phyloP scores from a whole-genome alignment of 495 filamentous ascomycete species.

The Mytilinidion resinicola region DNA sequence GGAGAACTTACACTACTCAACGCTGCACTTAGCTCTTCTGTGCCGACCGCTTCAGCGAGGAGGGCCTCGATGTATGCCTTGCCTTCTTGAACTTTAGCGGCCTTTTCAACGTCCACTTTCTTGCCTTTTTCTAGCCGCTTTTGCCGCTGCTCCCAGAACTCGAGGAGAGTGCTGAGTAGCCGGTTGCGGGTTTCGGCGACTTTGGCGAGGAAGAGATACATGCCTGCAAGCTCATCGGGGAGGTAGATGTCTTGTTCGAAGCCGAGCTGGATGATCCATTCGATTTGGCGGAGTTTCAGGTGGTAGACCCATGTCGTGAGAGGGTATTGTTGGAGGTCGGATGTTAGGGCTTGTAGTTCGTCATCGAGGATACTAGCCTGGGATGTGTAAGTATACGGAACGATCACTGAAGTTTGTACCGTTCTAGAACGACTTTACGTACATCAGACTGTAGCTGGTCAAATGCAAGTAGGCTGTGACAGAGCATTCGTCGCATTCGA shows the following conservation, averaged over 20 bases:
- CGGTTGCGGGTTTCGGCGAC: conserved; percentile 15
- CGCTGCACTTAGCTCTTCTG: conserved; percentile 64
- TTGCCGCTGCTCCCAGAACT: conserved; percentile 2
- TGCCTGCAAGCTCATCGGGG: conserved; percentile 74
- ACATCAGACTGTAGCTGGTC: conserved; percentile 78
- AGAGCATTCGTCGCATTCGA: conserved; percentile 74
- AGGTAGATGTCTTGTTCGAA: conserved; percentile 91
- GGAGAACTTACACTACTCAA: conserved; percentile 44
- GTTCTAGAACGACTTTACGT: conserved; percentile 8
- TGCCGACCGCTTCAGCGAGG: conserved; percentile 58
- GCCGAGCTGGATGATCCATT: conserved; percentile 85
- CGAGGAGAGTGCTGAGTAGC: neutral
- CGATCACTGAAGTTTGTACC: neutral
- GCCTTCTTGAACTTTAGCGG: conserved; percentile 37
- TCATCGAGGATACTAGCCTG: conserved; percentile 70
- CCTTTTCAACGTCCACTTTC: neutral
- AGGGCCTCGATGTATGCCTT: conserved; percentile 43
- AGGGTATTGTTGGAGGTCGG: conserved; percentile 52
- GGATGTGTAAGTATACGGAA: conserved; percentile 5
- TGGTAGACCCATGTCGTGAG: conserved; percentile 84
- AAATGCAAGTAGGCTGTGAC: conserved; percentile 75
- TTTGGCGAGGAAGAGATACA: conserved; percentile 70
- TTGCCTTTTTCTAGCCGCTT: conserved; percentile 20
- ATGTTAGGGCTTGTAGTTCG: conserved; percentile 51
- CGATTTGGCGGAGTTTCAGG: conserved; percentile 80